These are phyloP conservation scores for Cercospora janseana DNA, from an alignment of 2,329 filamentous ascomycete species.

Conservation along the genomic window DNA sequence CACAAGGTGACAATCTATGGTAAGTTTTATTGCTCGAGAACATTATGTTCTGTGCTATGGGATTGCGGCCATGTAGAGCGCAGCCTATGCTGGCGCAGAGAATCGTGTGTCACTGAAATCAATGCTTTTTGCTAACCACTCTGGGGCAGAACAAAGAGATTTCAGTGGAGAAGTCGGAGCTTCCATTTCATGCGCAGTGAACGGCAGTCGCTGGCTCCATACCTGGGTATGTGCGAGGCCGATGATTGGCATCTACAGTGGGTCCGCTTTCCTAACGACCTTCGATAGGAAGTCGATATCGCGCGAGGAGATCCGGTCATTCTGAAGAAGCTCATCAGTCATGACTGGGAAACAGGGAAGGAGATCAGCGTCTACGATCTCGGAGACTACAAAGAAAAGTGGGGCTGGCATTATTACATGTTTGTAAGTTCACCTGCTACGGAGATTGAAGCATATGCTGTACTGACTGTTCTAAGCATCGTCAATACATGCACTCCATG, in stretches of 20 bases:
- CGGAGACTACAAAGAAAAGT: slow-evolving; percentile 4
- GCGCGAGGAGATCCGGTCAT: neutral
- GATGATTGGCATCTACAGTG: too few species aligned
- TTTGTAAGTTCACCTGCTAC: too few species aligned
- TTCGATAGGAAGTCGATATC: neutral
- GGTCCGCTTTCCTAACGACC: too few species aligned
- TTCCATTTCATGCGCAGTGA: slow-evolving; percentile 1
- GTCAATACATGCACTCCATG: neutral
- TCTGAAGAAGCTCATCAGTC: slow-evolving; percentile 3
- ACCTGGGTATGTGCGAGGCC: too few species aligned
- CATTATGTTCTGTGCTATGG: too few species aligned
- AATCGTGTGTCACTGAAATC: too few species aligned
- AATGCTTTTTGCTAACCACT: too few species aligned
- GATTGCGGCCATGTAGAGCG: too few species aligned
- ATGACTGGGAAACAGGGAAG: slow-evolving; percentile 1
- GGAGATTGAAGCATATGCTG: too few species aligned
- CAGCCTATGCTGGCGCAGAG: too few species aligned
- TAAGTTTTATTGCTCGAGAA: too few species aligned
- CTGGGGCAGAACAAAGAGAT: neutral
- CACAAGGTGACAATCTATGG: slow-evolving; percentile 3
- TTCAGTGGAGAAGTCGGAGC: slow-evolving; percentile 3
- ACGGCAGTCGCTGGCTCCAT: slow-evolving; percentile 3
- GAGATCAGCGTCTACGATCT: neutral
- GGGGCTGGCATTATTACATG: neutral
- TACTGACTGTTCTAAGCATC: too few species aligned